Base-by-base conservation (phyloP, 495 filamentous ascomycete genomes). In the Tetracladium marchalianum region DNA sequence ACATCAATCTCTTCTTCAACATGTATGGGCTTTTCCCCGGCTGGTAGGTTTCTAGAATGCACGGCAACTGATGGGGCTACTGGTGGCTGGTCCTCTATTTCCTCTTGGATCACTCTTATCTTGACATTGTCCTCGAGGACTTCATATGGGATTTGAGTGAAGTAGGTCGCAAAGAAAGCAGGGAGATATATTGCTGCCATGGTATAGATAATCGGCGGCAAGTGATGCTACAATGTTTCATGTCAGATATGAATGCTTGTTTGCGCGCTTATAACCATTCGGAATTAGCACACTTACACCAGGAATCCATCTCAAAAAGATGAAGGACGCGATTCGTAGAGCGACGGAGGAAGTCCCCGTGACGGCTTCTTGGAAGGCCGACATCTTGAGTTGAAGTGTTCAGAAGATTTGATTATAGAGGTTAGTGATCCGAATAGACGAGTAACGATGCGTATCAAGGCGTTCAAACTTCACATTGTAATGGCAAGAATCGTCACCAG, bases 291-390 rank as follows among this genome's bases (percentile, higher is more conserved):
- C 11, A 43, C 62, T 69, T 52, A 53, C 52, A 48, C 48, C 49
- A 8, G 55, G 55, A 70, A 94, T 88, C 88, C 87, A 95, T 79
- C 92, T 72, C 18, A 96, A 66, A 60, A 96, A 95, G 46, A 89
- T 53, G 58, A 82, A 92, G 44, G 75, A 68, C 11, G 70, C 46
- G 1, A 79, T 18, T 41, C 89, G 73, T 41, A 95, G 55, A 1
- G 57, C 58, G 1, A 72, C 48, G 8, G 88, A 92, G 66, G 78
- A 85, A 11, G 31, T 11, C 2, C 47, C 17, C 1, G 57, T 48
- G 12, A 39, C 42, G 33, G 41, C 49, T 9, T 57, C 57, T 38
- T 53, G 53, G 5, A 56, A 38, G 38, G 53, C 31, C n/a, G 50
- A 32, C 53, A 59, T 59, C 13, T 12, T 35, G 37, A 31, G 11